Evolutionary conservation across 768 basidiomycete genomes (phyloP), one percentile per base, ranked within the genome.

Genomic region (Multifurca ochricompacta): DNA sequence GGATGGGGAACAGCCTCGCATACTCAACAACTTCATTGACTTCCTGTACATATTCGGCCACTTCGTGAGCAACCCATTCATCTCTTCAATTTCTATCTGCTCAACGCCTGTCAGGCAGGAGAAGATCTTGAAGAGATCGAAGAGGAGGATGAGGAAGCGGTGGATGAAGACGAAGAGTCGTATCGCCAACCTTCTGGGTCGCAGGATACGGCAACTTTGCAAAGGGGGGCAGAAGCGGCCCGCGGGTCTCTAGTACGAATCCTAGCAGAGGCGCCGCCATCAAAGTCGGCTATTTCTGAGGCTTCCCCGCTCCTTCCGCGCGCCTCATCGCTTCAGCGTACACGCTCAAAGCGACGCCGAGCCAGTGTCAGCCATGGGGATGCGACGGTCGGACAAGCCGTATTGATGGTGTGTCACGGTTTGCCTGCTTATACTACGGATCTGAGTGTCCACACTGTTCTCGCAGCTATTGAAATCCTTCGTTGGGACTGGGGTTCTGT

Each of bases 31-130:
- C 65, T 94, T 95, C 58, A 87, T 97, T 56, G 93, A 97, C 64
- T 99, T 99, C 68, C 71, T 99, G 41, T 87, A 87, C 64, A 75
- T 98, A 23, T 99, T 91, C 64, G 96, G 96, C 4, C 95, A 98
- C 68, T 97, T 96, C 65, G 95, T 94, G 65, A 72, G 93, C 74
- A 2, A 41, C 23, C 36, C 9, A 1, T 30, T n/a, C 30, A 13
- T 13, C 48, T 18, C 3, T 32, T 43, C 30, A 36, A 11, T 39
- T 35, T 42, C 52, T 58, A 54, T 31, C 25, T 10, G 6, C 30
- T 59, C 4, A 27, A 34, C 51, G 16, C 39, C 42, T 56, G 44
- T 11, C 54, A 92, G 92, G 93, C 91, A 32, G 90, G 94, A 64
- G 85, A 89, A 23, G 93, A 96, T 47, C 64, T 70, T 19, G 91